A percentile compares a stretch with the other conserved stretches of the same genome.
phyloP scores from a whole-genome alignment of 495 filamentous ascomycete species.

The Annulohypoxylon stygium region DNA sequence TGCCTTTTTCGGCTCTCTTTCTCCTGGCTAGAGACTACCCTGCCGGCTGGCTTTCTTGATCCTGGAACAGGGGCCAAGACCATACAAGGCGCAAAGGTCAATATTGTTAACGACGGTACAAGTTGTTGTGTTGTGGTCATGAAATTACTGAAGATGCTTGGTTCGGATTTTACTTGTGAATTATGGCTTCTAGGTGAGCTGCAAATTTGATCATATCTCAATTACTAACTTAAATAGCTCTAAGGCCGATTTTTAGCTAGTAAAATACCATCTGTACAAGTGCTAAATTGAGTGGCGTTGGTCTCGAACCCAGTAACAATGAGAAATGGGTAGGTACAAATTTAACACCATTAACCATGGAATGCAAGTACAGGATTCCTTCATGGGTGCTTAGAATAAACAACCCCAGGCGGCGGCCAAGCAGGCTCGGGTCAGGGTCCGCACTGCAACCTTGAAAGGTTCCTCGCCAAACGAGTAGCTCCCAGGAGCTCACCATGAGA shows the following conservation, averaged over 20 bases:
- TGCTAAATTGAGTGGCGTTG: conserved; percentile 12
- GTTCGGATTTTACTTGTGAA: not conserved
- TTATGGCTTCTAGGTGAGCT: not conserved
- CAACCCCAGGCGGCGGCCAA: conserved; percentile 40
- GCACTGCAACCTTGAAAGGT: conserved; percentile 20
- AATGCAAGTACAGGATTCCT: conserved; percentile 23
- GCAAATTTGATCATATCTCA: not conserved
- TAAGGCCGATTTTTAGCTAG: conserved; percentile 5
- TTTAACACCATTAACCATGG: conserved; percentile 16
- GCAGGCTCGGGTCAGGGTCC: conserved; percentile 36
- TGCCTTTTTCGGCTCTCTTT: conserved; percentile 37
- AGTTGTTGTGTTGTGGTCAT: not conserved
- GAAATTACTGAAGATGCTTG: not conserved
- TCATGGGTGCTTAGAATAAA: conserved; percentile 43
- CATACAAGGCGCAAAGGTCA: conserved; percentile 2
- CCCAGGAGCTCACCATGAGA: conserved; percentile 33
- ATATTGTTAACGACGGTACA: conserved; percentile 21
- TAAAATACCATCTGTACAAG: conserved; percentile 11
- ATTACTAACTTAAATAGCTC: not conserved
- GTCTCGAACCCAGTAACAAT: conserved; percentile 19
- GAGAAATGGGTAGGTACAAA: conserved; percentile 1
- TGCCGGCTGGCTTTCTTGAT: conserved; percentile 28
- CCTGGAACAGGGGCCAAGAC: conserved; percentile 47
- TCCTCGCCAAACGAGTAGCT: conserved; percentile 45
- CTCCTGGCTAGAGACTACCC: conserved; percentile 38